A percentile compares a stretch with the other conserved stretches of the same genome.
Conservation (phyloP, 2,329 filamentous ascomycete genomes). For the Phaeosphaeria sp. region DNA sequence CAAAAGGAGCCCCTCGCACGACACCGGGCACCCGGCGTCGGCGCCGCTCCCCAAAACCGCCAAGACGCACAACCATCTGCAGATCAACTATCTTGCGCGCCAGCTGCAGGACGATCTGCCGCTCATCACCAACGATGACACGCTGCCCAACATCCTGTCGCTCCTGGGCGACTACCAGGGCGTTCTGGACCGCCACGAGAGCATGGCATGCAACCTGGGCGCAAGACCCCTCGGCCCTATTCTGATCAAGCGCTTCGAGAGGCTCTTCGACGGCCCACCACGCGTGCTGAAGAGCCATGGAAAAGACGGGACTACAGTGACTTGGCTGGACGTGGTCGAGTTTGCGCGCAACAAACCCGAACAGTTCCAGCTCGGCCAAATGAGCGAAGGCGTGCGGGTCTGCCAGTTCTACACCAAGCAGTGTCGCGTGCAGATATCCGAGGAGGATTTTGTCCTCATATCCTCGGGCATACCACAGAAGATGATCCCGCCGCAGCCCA, state of each 20-base stretch:
- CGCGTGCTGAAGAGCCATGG: constrained; percentile 67
- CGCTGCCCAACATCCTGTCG: constrained; percentile 73
- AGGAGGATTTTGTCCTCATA: constrained; percentile 87
- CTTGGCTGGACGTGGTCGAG: constrained; percentile 85
- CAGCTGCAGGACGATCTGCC: constrained; percentile 68
- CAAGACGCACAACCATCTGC: constrained; percentile 66
- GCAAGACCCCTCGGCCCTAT: constrained; percentile 83
- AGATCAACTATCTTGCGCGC: constrained; percentile 72
- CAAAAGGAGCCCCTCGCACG: constrained; percentile 54
- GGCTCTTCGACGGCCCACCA: constrained; percentile 83
- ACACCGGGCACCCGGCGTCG: constrained; percentile 39
- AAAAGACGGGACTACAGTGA: constrained; percentile 68
- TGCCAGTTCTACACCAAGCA: constrained; percentile 86
- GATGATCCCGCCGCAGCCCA: constrained; percentile 79
- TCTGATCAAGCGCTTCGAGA: constrained; percentile 83
- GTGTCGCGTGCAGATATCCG: constrained; percentile 80
- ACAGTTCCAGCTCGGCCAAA: constrained; percentile 76
- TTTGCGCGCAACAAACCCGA: constrained; percentile 81
- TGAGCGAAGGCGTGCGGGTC: constrained; percentile 70
- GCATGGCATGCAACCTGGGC: constrained; percentile 82
- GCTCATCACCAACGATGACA: constrained; percentile 69
- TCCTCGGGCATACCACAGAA: constrained; percentile 82
- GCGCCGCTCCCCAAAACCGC: constrained; percentile 57
- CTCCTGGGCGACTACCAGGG: constrained; percentile 83
- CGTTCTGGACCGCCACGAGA: constrained; percentile 84